These are phyloP conservation scores for Monosporascus sp. DNA, from an alignment of 2,329 filamentous ascomycete genomes.

Conservation along the genomic window DNA sequence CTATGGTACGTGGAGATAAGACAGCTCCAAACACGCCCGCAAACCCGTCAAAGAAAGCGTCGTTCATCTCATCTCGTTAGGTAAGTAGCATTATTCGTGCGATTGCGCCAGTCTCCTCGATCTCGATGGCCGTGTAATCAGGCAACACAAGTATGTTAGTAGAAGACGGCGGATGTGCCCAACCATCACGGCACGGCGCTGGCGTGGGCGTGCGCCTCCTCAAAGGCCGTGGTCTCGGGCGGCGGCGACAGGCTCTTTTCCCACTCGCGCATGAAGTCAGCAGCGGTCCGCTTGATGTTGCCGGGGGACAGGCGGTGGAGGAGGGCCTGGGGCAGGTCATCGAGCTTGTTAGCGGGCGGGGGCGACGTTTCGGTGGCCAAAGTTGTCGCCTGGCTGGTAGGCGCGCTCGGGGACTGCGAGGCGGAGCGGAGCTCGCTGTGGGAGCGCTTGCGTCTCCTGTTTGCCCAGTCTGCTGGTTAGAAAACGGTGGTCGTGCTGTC, in stretches of 20 bases:
- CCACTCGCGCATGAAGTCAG: slow-evolving; percentile 84
- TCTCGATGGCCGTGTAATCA: too few relatives aligned
- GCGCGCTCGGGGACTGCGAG: slow-evolving; percentile 8
- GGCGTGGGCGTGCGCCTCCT: too few relatives aligned
- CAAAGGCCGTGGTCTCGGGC: neutral
- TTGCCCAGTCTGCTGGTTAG: neutral
- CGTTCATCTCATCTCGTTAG: too few relatives aligned
- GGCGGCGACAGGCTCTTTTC: slow-evolving; percentile 67
- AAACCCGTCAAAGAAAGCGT: too few relatives aligned
- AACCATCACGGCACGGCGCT: too few relatives aligned
- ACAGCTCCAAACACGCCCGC: too few relatives aligned
- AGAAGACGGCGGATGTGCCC: too few relatives aligned
- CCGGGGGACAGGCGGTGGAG: slow-evolving; percentile 68
- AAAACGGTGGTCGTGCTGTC: too few relatives aligned
- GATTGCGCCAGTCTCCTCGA: too few relatives aligned
- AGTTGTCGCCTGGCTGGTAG: slow-evolving; percentile 32
- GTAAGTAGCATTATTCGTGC: too few relatives aligned
- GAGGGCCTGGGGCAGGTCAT: slow-evolving; percentile 61
- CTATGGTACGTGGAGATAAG: too few relatives aligned
- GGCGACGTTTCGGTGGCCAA: slow-evolving; percentile 38
- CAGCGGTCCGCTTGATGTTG: slow-evolving; percentile 77
- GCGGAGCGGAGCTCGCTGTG: slow-evolving; percentile 17
- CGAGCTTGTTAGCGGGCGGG: slow-evolving; percentile 37
- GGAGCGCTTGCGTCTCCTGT: slow-evolving; percentile 25
- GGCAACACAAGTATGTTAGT: too few relatives aligned